Evolutionary conservation across 2,329 filamentous ascomycete genomes (phyloP).

Genomic region (Scedosporium aurantiacum): DNA sequence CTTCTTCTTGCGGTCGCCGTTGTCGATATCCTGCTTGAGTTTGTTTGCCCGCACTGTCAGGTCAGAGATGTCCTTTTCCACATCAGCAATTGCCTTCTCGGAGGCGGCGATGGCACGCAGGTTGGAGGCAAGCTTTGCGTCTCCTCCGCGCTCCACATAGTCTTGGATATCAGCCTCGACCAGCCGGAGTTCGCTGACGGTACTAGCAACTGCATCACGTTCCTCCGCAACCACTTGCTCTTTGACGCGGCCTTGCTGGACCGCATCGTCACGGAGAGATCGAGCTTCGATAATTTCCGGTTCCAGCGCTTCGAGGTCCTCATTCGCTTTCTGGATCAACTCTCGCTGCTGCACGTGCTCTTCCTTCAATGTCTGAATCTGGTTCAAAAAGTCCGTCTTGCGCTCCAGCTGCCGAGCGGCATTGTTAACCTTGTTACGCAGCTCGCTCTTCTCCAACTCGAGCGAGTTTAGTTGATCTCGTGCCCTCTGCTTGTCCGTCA

Average conservation of each 20-base stretch:
- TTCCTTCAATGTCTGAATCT: constrained; percentile 63
- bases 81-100: constrained; percentile 51
- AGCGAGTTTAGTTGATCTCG: constrained; percentile 56
- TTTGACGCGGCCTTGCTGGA: constrained; percentile 57
- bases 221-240: constrained; percentile 63
- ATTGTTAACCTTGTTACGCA: constrained; percentile 59
- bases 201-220: constrained; percentile 60
- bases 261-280: constrained; percentile 64
- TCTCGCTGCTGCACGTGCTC: constrained; percentile 59
- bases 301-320: constrained; percentile 60
- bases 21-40: constrained; percentile 64
- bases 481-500: constrained; percentile 58
- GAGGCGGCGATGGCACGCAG: constrained; percentile 58
- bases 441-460: constrained; percentile 68
- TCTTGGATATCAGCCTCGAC: constrained; percentile 67
- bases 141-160: constrained; percentile 68
- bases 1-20: constrained; percentile 72
- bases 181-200: constrained; percentile 64
- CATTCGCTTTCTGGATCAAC: constrained; percentile 56
- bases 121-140: constrained; percentile 57
- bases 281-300: constrained; percentile 69
- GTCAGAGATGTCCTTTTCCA: constrained; percentile 57
- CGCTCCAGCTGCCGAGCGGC: constrained; percentile 69
- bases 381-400: constrained; percentile 58
- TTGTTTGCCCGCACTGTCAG: constrained; percentile 64